Evolutionary conservation across 2,329 filamentous ascomycete genomes (phyloP), one percentile per base, ranked within the genome.

Genomic region (Aspergillus unguis): DNA sequence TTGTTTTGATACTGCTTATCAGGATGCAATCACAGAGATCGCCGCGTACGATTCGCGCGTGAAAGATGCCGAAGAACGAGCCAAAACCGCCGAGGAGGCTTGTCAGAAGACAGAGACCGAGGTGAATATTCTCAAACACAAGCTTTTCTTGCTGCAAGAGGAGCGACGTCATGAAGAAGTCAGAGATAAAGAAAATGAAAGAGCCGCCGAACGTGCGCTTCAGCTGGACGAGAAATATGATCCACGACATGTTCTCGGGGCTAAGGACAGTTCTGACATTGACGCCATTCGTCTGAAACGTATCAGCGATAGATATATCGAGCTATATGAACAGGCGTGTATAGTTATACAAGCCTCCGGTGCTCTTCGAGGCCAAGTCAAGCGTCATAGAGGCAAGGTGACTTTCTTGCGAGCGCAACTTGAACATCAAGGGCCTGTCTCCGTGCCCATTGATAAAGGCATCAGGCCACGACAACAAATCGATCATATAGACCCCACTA

Each of bases 301-400:
- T 5, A 48, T 72, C 28, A 59, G 58, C n/a, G 31, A 54, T 4
- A 64, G 63, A 55, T 74, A 74, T 58, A 50, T 55, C 2, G 58
- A 64, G 7, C 58, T 73, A 11, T 73, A 73, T 42, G 44, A 49
- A 6, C 66, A 70, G 46, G 43, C 66, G 9, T 52, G 59, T 36
- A 67, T 56, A 7, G 56, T 73, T 23, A 35, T 63, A 5, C 48
- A 60, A 23, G 64, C 64, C 2, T 67, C 62, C 52, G 60, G 50
- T 4, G 57, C 60, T 25, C 62, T 74, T 25, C 69, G 64, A 50
- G 53, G 52, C 6, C 65, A 62, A 28, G 54, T 71, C 4, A 65
- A 69, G 44, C 62, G 62, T n/a, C 64, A 68, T 38, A 72, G 71
- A 46, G 62, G 53, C 43, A 73, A 70, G 44, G 52, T 71, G 8